Evolutionary conservation across 169 alveolate genomes (phyloP), one percentile per base, ranked within the genome.

Genomic region (Babesia ovata): DNA sequence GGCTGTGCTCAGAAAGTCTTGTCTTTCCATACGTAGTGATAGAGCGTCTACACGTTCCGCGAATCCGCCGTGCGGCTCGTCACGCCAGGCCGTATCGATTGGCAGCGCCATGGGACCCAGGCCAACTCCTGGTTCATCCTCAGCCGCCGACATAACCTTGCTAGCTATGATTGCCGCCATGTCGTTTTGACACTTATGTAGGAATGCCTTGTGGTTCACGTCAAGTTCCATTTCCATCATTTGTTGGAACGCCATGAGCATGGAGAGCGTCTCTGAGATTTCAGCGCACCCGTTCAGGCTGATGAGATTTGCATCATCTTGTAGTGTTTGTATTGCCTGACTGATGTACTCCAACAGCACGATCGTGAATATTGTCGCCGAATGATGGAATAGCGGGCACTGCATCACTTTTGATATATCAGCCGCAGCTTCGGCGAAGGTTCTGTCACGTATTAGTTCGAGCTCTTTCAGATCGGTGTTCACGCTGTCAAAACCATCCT

Each of bases 201-300:
- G 28, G 10, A 52, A 44, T 7, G 70, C 3, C 8, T 61, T 2
- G 16, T 22, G n/a, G 9, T 2, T 10, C 13, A 22, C 36, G 14
- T 11, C 26, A 8, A 22, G 26, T 21, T 65, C 61, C 21, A 11
- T 65, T 9, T 33, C 42, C 44, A 67, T n/a, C 29, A 28, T 4
- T 17, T 52, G 21, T 7, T 66, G 24, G 26, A 67, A 67, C 19
- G 53, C 63, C 14, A 53, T 24, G 11, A 67, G n/a, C 76, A 67
- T 53, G 21, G 29, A 26, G 2, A 67, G 11, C 6, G 65, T 28
- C 17, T 2, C n/a, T 2, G 66, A 52, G 2, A 67, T 17, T 33
- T 67, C 58, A 9, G 76, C 49, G 12, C 39, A 14, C 7, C 39
- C 76, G 0, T 10, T 7, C 3, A 66, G 14, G 17, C 53, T 10